Evolutionary conservation across 805 yeast species (phyloP).

Genomic region (Spathaspora girioi): DNA sequence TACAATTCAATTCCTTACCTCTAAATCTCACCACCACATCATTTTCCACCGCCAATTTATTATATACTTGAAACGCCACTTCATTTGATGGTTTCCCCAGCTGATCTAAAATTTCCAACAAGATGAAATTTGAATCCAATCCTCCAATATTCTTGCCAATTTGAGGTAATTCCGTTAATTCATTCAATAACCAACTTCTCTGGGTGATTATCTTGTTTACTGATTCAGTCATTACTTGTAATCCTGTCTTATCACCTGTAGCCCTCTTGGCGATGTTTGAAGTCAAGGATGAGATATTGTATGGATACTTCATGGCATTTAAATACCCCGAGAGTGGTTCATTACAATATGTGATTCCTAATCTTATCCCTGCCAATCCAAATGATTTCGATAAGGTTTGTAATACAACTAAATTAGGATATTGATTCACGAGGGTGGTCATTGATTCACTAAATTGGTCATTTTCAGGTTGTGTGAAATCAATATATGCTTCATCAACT

Average conservation of each 20-base stretch:
- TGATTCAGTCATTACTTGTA: constrained; percentile 54
- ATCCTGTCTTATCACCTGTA: constrained; percentile 48
- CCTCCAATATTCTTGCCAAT: constrained; percentile 81
- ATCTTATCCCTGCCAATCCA: constrained; percentile 91
- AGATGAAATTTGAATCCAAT: constrained; percentile 78
- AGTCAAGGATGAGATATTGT: constrained; percentile 82
- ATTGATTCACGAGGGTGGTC: constrained; percentile 73
- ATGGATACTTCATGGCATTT: constrained; percentile 94
- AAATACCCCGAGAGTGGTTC: constrained; percentile 59
- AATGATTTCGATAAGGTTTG: constrained; percentile 94
- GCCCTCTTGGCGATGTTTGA: constrained; percentile 76
- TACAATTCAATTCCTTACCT: constrained; percentile 86
- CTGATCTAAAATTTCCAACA: constrained; percentile 65
- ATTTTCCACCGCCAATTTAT: constrained; percentile 63
- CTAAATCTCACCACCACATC: constrained; percentile 87
- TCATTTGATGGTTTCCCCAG: constrained; percentile 63
- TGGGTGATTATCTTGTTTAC: constrained; percentile 52
- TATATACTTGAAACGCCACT: constrained; percentile 64
- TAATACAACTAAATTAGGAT: constrained; percentile 79
- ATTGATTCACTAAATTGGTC: constrained; percentile 39
- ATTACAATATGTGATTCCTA: constrained; percentile 75
- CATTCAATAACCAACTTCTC: constrained; percentile 50
- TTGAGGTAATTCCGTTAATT: constrained; percentile 53
- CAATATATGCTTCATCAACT: constrained; percentile 94
- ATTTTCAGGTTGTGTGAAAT: constrained; percentile 47